Evolutionary conservation across 176 grass and related monocot genomes (phyloP), one percentile per base, ranked within the genome.

Genomic region (Triticum dicoccoides): DNA sequence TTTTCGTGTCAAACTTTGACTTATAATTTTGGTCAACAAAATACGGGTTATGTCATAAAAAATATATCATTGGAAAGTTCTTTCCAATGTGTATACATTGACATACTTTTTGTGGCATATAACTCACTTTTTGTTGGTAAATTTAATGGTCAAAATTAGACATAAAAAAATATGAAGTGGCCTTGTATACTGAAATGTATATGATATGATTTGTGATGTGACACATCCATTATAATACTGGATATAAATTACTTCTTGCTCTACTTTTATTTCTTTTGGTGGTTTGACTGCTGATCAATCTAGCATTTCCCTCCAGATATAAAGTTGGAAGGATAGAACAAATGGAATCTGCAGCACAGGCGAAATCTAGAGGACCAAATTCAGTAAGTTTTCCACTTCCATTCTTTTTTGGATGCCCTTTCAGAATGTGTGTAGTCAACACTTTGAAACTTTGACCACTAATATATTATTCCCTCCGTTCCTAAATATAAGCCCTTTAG

Each of bases 251-350:
- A 10, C 49, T 44, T 88, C 30, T 63, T 63, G 30, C 70, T 47
- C 10, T 51, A 27, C 23, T 78, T 78, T 20, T 29, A 30, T 29
- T 13, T 84, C 5, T 33, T 77, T 77, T 71, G 42, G 33, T 82
- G 23, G 59, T 54, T 69, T 27, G 29, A 64, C 65, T 79, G 35
- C 38, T 85, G 35, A 70, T 89, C 75, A 80, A 23, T 84, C 11
- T 39, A 65, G 30, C 76, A 82, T 81, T 83, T 89, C 54, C 72
- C 79, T 84, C 32, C 67, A 95, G 93, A 77, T 98, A 98, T 91
- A 98, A 98, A 89, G 96, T 98, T 80, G 96, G 96, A 86, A 90
- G 96, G 93, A 95, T 98, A 77, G 96, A 98, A 73, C 96, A 98
- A 67, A 89, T 98, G 61, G 96, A 98, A 84, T 92, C 93, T 75